These are phyloP conservation scores for Adansonia digitata DNA, from an alignment of 345 rosid genomes.

Conservation along the genomic window DNA sequence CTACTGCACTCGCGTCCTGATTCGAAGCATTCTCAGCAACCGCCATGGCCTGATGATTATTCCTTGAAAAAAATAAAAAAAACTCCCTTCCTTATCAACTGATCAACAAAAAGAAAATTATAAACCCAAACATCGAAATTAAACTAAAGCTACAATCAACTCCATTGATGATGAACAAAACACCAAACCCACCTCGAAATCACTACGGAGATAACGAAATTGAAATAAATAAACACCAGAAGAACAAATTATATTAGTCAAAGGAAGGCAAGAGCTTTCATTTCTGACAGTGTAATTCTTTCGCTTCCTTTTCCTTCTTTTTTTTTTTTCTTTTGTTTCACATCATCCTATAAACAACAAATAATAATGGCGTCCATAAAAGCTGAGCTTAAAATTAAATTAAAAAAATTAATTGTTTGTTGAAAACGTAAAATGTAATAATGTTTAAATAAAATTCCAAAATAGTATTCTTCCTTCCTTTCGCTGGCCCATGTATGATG, in stretches of 20 bases:
- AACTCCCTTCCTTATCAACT: background rate
- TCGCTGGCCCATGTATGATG: background rate
- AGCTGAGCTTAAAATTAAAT: background rate
- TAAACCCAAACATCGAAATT: background rate
- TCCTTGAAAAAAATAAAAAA: background rate
- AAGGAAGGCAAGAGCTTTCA: background rate
- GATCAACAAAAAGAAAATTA: conserved; percentile 15
- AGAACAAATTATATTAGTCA: conserved; percentile 4
- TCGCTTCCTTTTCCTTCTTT: background rate
- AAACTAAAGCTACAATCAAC: conserved; percentile 14
- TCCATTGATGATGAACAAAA: conserved; percentile 22
- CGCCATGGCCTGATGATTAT: conserved; percentile 41
- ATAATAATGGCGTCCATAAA: background rate
- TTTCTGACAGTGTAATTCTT: background rate
- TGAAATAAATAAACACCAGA: background rate
- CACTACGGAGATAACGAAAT: conserved; percentile 32
- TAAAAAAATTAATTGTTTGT: background rate
- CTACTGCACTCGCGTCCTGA: conserved; percentile 29
- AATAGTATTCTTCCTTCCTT: background rate
- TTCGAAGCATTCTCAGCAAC: conserved; percentile 42
- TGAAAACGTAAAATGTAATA: background rate
- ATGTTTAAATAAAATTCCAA: background rate
- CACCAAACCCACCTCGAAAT: conserved; percentile 20
- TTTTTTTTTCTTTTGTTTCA: background rate
- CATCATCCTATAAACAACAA: background rate